Base-by-base conservation (phyloP, 768 basidiomycete species). In the Leccinum longicurvipes region DNA sequence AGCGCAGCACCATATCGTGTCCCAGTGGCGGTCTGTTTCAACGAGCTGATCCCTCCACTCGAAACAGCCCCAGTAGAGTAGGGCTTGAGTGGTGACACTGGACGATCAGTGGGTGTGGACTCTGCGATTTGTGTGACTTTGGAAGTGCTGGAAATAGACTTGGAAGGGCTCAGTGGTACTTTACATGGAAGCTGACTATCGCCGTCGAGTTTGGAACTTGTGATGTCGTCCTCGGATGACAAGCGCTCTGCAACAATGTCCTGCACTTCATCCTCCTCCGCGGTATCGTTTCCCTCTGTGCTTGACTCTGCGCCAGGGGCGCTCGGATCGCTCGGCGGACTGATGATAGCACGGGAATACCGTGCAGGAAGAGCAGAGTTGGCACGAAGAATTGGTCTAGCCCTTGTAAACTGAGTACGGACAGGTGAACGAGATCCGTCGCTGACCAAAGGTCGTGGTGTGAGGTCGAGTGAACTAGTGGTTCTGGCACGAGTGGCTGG, bases 1-100 rank as follows among this genome's bases (percentile, higher is more conserved):
- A 87, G 73, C 0, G 81, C 85, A 15, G 74, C 72, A 11, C 87
- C 86, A 62, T 88, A 89, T 25, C 86, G 77, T 17, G 84, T 85
- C 25, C 89, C 89, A 3, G 87, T 88, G 25, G 73, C 56, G 1
- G 74, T 79, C 42, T 79, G 73, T 17, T 66, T 67, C 55, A 83
- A 57, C 1, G 80, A 69, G 27, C 47, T 47, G 10, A 53, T 57
- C 3, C 42, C 60, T 34, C 51, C 58, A n/a, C 23, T 47, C 10
- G 57, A 27, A 47, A 52, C 36, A 19, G 42, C 8, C 8, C 69
- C 67, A 11, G 69, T 71, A 21, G 67, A 65, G 24, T 44, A 58
- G 34, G 27, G 57, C 14, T 72, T 71, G 19, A 68, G 58, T 14
- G 67, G 58, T 19, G 67, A 62, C 10, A 17, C 50, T 15, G 65